phyloP scores from a whole-genome alignment of 2,329 filamentous ascomycete species.

The Rugonectria rugulosa region DNA sequence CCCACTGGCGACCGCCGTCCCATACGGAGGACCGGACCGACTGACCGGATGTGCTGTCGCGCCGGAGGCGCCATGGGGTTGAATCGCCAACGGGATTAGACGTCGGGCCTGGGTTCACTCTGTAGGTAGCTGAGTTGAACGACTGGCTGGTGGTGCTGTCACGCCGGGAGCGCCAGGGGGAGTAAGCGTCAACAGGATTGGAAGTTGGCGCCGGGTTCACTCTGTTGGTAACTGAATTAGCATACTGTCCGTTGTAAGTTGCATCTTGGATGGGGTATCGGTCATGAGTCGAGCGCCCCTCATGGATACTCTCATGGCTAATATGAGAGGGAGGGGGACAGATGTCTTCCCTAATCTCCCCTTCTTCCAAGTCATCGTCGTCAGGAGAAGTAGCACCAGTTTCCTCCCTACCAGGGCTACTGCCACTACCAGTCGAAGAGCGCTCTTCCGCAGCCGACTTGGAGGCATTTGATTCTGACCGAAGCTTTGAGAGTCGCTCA shows the following conservation, averaged over 20 bases:
- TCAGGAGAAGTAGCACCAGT: background rate
- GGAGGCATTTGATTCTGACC: no score
- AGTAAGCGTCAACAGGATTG: background rate
- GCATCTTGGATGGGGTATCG: no score
- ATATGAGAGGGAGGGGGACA: background rate
- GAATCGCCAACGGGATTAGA: background rate
- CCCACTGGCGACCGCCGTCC: no score
- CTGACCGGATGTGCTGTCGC: background rate
- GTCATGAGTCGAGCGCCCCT: no score
- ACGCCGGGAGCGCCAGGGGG: background rate
- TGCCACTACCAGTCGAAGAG: no score
- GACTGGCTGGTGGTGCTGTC: background rate
- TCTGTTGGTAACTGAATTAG: background rate
- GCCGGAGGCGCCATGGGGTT: background rate
- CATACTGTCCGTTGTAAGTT: background rate
- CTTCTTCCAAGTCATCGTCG: background rate
- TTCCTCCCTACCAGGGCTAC: background rate
- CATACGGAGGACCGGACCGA: no score
- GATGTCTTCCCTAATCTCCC: background rate
- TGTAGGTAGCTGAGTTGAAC: background rate
- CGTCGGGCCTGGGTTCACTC: background rate
- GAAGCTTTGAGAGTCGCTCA: no score
- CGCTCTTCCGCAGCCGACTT: no score
- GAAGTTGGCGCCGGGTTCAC: background rate
- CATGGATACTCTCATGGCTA: background rate